Base-by-base conservation (phyloP, 129 eudicot genomes). In the Arctium minus region DNA sequence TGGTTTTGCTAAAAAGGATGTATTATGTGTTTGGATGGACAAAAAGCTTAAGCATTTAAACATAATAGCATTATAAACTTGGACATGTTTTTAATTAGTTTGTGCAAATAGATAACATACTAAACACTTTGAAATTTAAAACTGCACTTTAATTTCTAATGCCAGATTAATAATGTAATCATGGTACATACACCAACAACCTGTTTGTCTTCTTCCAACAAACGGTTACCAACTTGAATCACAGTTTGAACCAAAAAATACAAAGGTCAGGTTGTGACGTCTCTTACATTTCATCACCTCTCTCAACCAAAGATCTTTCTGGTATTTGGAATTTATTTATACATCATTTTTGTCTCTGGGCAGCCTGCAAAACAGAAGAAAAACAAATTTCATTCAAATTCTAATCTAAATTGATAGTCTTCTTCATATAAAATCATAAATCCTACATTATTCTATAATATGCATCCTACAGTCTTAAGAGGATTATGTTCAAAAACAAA, bases 341-440 rank as follows among this genome's bases (percentile, higher is more conserved):
- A n/a, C 29, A 56, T 80, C 84, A 84, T 62, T 89, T 90, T 79
- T 88, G 91, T 83, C 86, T 86, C 76, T 88, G 85, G 2, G 87
- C 93, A 78, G 89, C 93, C 89, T 86, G 85, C 82, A 42, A 65
- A 78, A 81, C 36, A 37, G n/a, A 44, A n/a, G 2, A 8, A 30
- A 7, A 75, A 68, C 32, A 73, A 6, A 69, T 12, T 2, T 18
- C 8, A 76, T 18, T 4, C 15, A n/a, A 53, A 46, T 30, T n/a
- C 35, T 32, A 13, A 11, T 17, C 7, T 29, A 42, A 22, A n/a
- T n/a, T n/a, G 37, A 71, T 71, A 71, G 27, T 22, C 27, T 2
- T 31, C 75, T 5, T 29, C 39, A n/a, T 12, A 36, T 12, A 32
- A 2, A 72, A 12, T 8, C 42, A 32, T 70, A 37, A n/a, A 32